Conservation (phyloP, 169 alveolate genomes). For the Plasmodium knowlesi region DNA sequence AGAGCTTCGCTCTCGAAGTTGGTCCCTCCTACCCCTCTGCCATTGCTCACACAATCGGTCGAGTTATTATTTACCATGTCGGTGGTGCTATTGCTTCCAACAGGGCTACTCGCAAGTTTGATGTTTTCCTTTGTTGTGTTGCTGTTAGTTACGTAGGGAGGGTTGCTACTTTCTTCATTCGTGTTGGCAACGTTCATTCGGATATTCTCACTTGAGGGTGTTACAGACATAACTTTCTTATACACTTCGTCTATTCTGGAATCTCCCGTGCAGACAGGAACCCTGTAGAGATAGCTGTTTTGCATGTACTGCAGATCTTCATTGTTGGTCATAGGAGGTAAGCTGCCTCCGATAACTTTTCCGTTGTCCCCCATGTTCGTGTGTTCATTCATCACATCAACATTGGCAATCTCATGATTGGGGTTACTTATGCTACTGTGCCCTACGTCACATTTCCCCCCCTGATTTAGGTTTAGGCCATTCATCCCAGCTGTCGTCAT, state of each 20-base stretch:
- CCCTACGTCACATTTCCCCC: neutral
- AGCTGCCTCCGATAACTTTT: neutral
- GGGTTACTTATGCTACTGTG: neutral
- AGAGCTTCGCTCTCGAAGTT: neutral
- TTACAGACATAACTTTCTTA: neutral
- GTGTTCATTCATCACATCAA: neutral
- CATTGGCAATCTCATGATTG: neutral
- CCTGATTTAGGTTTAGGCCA: neutral
- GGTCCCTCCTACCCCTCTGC: neutral
- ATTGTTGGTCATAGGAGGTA: neutral
- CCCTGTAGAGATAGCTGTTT: neutral
- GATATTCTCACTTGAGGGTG: neutral
- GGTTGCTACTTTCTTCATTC: neutral
- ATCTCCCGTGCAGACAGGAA: neutral
- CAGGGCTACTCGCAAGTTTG: neutral
- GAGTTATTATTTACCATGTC: neutral
- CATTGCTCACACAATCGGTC: neutral
- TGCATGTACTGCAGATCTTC: neutral
- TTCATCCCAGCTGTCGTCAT: neutral
- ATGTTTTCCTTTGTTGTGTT: neutral
- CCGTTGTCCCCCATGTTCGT: neutral
- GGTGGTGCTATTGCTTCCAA: neutral
- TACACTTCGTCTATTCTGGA: neutral
- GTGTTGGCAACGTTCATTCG: neutral
- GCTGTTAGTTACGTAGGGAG: neutral